These are phyloP conservation scores for Fusarium chlamydosporum DNA, from an alignment of 2,329 filamentous ascomycete species.

Conservation along the genomic window DNA sequence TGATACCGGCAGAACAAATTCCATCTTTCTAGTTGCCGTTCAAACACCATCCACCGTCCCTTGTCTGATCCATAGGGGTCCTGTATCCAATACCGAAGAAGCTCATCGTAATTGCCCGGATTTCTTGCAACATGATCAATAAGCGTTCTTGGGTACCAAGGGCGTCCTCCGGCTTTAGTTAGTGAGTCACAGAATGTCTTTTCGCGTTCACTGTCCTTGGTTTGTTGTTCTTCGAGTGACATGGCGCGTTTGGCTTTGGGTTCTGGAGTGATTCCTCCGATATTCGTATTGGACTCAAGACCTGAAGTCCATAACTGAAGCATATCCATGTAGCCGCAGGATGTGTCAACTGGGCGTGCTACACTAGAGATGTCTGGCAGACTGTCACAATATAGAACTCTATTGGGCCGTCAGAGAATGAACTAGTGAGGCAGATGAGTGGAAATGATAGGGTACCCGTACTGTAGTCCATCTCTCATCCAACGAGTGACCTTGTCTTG, in stretches of 20 bases:
- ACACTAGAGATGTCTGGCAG: slow-evolving; percentile 36
- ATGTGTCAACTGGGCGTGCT: slow-evolving; percentile 30
- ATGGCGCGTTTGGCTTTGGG: slow-evolving; percentile 1
- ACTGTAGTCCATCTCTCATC: slow-evolving; percentile 40
- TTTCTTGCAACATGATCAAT: slow-evolving; percentile 31
- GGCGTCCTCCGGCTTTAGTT: slow-evolving; percentile 38
- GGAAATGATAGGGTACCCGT: slow-evolving; percentile 19
- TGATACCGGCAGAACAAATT: slow-evolving; percentile 40
- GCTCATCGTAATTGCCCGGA: slow-evolving; percentile 12
- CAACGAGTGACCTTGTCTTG: slow-evolving; percentile 39
- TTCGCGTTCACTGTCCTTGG: slow-evolving; percentile 24
- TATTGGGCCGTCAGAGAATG: slow-evolving; percentile 21
- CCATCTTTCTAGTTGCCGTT: slow-evolving; percentile 42
- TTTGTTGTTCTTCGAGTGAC: slow-evolving; percentile 22
- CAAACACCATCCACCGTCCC: slow-evolving; percentile 38
- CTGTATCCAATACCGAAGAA: slow-evolving; percentile 41
- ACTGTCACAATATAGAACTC: slow-evolving; percentile 38
- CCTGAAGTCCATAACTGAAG: slow-evolving; percentile 26
- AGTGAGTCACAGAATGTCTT: slow-evolving; percentile 27
- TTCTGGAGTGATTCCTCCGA: slow-evolving; percentile 3
- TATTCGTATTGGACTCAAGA: slow-evolving; percentile 14
- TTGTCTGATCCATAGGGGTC: slow-evolving; percentile 7
- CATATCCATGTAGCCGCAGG: slow-evolving; percentile 28
- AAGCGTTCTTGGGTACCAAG: slow-evolving; percentile 39
- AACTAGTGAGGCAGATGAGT: neutral